Evolutionary conservation across 352 stramenopile genomes (phyloP), one percentile per base, ranked within the genome.

Genomic region (Phytophthora megakarya): DNA sequence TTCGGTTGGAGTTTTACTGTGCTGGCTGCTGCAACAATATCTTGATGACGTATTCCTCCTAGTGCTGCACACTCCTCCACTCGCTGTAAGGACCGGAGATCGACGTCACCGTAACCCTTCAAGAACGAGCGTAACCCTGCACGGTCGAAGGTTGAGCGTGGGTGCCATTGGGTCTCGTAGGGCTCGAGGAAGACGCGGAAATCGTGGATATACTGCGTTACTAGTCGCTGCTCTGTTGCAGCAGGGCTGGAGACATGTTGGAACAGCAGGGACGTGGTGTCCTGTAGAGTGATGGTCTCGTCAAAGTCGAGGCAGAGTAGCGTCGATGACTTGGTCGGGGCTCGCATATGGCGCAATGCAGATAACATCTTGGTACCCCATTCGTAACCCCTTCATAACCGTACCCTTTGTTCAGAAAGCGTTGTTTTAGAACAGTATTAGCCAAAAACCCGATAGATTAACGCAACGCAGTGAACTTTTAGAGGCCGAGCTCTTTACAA

Each of bases 261-360:
- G 38, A 90, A 89, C 12, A 91, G 75, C 40, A 90, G 48, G 9
- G 60, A 53, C 25, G 79, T 85, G 18, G 85, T 91, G 58, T 93
- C 85, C 13, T 42, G 65, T 18, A 50, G 48, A 44, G 81, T 89
- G 39, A 90, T 76, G 25, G 82, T 93, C 63, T 91, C 66, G 48
- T 93, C 85, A 65, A 93, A 93, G 55, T 93, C 85, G 3, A 67
- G 61, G 44, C 83, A 92, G 1, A 90, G 63, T 21, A 90, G 61
- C n/a, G 85, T 15, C 38, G 49, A 21, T 33, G 26, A 13, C 23
- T 37, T 53, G 16, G 33, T 35, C 38, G n/a, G 21, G 25, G 38
- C n/a, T 28, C 47, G 23, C 45, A 56, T 50, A 15, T 13, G 37
- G 21, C 51, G 44, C 26, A 45, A 5, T 12, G 6, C 13, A 30